phyloP scores from a whole-genome alignment of 805 yeast genomes.

The Teunomyces tritomae region DNA sequence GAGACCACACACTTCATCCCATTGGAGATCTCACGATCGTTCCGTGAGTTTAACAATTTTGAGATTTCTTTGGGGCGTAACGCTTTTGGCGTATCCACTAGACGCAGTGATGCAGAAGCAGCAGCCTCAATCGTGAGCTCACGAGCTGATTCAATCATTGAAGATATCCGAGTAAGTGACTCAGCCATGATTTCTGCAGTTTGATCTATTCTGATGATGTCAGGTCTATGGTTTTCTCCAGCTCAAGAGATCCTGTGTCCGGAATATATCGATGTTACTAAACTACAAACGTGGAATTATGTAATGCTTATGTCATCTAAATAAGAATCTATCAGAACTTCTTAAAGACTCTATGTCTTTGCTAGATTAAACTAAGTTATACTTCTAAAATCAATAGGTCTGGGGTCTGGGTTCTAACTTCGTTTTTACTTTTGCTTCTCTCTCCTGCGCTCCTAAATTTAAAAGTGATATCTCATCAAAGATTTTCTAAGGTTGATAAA shows the following conservation, averaged over 20 bases:
- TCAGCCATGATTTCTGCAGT: slow-evolving; percentile 31
- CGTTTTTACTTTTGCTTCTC: no score
- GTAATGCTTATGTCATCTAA: no score
- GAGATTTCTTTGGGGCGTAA: slow-evolving; percentile 65
- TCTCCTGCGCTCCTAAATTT: no score
- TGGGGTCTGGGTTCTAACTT: no score
- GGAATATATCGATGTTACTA: not conserved
- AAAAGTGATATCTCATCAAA: no score
- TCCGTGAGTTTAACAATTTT: slow-evolving; percentile 62
- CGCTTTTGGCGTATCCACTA: slow-evolving; percentile 60
- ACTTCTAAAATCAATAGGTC: no score
- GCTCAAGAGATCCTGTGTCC: not conserved
- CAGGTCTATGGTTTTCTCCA: not conserved
- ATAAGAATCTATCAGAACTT: no score
- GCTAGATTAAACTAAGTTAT: no score
- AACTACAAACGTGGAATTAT: not conserved
- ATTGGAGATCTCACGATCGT: slow-evolving; percentile 49
- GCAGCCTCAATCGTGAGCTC: slow-evolving; percentile 83
- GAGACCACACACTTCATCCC: slow-evolving; percentile 44
- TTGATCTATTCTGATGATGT: not conserved
- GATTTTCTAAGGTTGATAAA: no score
- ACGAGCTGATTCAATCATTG: slow-evolving; percentile 76
- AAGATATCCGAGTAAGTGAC: slow-evolving; percentile 59
- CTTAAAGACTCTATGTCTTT: no score
- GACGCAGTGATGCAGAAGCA: slow-evolving; percentile 65